phyloP scores from a whole-genome alignment of 306 rosid genomes.

The Gynostemma pentaphyllum region DNA sequence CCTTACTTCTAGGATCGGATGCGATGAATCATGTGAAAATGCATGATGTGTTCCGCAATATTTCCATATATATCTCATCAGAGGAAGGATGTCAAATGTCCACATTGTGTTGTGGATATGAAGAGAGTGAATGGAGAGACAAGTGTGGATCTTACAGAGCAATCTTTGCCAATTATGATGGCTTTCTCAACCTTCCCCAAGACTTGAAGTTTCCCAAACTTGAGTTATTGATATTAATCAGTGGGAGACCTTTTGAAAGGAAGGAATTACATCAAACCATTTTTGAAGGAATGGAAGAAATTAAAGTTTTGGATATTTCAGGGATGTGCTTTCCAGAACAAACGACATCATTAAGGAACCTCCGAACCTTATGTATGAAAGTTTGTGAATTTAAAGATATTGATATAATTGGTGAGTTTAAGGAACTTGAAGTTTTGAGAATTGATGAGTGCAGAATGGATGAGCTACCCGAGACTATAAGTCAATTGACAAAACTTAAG shows the following conservation, averaged over 20 bases:
- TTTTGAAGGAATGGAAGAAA: not conserved
- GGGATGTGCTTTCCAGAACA: not conserved
- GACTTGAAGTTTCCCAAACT: not conserved
- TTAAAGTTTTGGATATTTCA: not conserved
- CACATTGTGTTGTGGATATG: not conserved
- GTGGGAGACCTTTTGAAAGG: too few species aligned
- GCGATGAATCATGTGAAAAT: not conserved
- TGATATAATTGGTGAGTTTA: not conserved
- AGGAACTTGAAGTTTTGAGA: not conserved
- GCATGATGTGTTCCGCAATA: conserved; percentile 20
- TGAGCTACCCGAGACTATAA: not conserved
- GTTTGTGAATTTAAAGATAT: not conserved
- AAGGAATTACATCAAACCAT: not conserved
- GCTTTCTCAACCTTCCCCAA: not conserved
- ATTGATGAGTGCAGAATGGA: not conserved
- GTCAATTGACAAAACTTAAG: not conserved
- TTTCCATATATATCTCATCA: not conserved
- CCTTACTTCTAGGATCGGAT: conserved; percentile 5
- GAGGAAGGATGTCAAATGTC: not conserved
- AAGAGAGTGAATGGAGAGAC: not conserved
- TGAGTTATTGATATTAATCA: not conserved
- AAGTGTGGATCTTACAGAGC: not conserved
- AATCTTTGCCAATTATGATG: not conserved
- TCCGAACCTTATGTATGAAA: not conserved
- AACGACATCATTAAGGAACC: not conserved